These are phyloP conservation scores for Moricandia moricandioides DNA, from an alignment of 345 rosid genomes.

Conservation along the genomic window DNA sequence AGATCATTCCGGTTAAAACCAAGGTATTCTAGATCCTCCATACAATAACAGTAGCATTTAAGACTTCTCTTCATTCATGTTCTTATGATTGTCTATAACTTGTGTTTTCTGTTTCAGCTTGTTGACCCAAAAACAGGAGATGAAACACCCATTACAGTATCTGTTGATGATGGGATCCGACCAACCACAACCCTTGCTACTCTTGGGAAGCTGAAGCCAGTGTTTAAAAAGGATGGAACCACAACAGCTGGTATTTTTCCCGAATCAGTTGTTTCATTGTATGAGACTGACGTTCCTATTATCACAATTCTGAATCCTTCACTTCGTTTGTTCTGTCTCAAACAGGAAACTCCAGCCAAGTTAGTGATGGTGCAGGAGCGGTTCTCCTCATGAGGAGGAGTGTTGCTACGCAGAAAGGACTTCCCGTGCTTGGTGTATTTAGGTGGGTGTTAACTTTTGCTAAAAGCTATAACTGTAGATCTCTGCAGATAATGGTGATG, in stretches of 20 bases:
- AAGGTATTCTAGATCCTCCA: slow-evolving; percentile 53
- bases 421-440: slow-evolving; percentile 93
- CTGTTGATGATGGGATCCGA: slow-evolving; percentile 96
- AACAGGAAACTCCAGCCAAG: slow-evolving; percentile 96
- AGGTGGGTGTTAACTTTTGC: slow-evolving; percentile 44
- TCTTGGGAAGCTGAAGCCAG: slow-evolving; percentile 76
- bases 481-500: slow-evolving; percentile 10
- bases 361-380: slow-evolving; percentile 98
- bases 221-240: slow-evolving; percentile 89
- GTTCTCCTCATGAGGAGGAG: slow-evolving; percentile 97
- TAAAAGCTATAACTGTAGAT: neutral
- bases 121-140: slow-evolving; percentile 93
- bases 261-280: neutral
- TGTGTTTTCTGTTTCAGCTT: slow-evolving; percentile 48
- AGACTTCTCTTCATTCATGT: neutral
- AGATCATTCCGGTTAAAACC: slow-evolving; percentile 85
- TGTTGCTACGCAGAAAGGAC: slow-evolving; percentile 73
- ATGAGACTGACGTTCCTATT: neutral
- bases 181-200: slow-evolving; percentile 63
- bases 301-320: neutral
- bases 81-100: slow-evolving; percentile 12
- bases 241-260: slow-evolving; percentile 83
- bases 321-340: neutral
- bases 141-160: slow-evolving; percentile 67
- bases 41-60: neutral